Evolutionary conservation across 805 yeast genomes (phyloP).

Genomic region (Schwanniomyces occidentalis): DNA sequence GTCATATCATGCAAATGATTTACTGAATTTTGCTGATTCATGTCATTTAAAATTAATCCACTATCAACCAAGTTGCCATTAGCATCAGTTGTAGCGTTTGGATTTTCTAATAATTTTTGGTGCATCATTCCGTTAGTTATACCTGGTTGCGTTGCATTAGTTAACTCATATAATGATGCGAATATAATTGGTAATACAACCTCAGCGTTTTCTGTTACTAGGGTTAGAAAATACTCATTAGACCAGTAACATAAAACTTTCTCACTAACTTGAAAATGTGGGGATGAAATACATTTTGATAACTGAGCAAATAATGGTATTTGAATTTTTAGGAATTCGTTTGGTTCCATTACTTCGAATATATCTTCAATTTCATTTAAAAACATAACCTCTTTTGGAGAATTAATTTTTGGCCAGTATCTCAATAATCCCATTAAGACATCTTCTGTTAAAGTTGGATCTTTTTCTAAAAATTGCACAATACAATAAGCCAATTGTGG

Average conservation of each 20-base stretch:
- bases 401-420: slow-evolving; percentile 95
- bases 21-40: slow-evolving; percentile 15
- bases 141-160: slow-evolving; percentile 51
- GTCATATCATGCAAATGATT: slow-evolving; percentile 32
- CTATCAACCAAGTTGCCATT: slow-evolving; percentile 43
- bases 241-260: slow-evolving; percentile 93
- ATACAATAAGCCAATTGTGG: slow-evolving; percentile 97
- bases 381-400: slow-evolving; percentile 95
- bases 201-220: slow-evolving; percentile 90
- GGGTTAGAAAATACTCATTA: slow-evolving; percentile 86
- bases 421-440: slow-evolving; percentile 91
- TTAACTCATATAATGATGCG: slow-evolving; percentile 84
- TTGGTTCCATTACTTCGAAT: slow-evolving; percentile 92
- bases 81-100: slow-evolving; percentile 40
- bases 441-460: slow-evolving; percentile 87
- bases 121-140: slow-evolving; percentile 40
- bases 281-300: slow-evolving; percentile 88
- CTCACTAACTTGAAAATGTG: slow-evolving; percentile 97
- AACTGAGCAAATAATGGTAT: slow-evolving; percentile 92
- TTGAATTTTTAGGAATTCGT: slow-evolving; percentile 87
- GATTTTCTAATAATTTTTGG: slow-evolving; percentile 38
- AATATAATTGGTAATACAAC: slow-evolving; percentile 90
- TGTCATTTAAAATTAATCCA: slow-evolving; percentile 32
- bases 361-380: slow-evolving; percentile 95
- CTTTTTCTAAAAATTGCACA: slow-evolving; percentile 94